Conservation (phyloP, 495 filamentous ascomycete genomes). For the Hypoxylon fuscum region DNA sequence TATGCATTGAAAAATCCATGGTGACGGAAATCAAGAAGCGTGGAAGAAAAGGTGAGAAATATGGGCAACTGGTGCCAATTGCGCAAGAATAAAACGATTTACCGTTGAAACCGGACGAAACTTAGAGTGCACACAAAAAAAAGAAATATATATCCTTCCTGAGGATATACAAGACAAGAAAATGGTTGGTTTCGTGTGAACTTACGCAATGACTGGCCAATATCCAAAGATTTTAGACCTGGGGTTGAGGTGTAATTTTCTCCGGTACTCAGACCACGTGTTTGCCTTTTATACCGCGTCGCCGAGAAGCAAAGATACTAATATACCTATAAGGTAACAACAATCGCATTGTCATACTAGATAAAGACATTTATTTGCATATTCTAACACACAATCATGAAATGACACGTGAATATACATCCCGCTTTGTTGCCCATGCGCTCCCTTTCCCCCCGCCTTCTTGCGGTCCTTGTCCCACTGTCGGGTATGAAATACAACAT, state of each 20-base stretch:
- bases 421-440: conserved; percentile 23
- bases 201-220: conserved; percentile 27
- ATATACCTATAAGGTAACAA: conserved; percentile 4
- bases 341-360: conserved; percentile 34
- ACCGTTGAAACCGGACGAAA: conserved; percentile 4
- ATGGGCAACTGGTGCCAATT: conserved; percentile 1
- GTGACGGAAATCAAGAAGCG: no score
- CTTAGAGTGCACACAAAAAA: conserved; percentile 12
- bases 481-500: conserved; percentile 10
- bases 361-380: conserved; percentile 29
- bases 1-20: no score
- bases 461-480: conserved; percentile 30
- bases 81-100: neutral
- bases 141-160: conserved; percentile 10
- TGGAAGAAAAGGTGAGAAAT: neutral
- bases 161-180: conserved; percentile 1
- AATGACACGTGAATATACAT: conserved; percentile 24
- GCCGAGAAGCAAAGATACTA: conserved; percentile 3
- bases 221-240: conserved; percentile 5
- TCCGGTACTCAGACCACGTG: conserved; percentile 10
- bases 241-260: conserved; percentile 5
- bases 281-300: conserved; percentile 7
- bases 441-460: conserved; percentile 21
- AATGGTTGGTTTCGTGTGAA: neutral
- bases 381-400: conserved; percentile 22